phyloP scores from a whole-genome alignment of 2,329 filamentous ascomycete species.

The Calonectria pseudoreteaudii region DNA sequence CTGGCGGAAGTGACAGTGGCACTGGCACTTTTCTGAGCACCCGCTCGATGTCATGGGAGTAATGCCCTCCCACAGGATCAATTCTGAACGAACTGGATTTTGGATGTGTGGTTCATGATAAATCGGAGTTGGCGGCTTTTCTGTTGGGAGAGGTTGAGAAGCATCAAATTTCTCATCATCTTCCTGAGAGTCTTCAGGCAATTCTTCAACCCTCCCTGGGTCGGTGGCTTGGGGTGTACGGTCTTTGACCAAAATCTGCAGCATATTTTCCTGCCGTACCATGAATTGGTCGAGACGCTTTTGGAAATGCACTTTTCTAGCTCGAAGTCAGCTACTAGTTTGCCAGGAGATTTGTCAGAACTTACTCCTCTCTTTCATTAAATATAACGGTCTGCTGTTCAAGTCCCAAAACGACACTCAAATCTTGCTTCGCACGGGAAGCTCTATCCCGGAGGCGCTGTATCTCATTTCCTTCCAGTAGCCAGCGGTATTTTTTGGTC shows the following conservation, averaged over 20 bases:
- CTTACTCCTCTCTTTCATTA: background rate
- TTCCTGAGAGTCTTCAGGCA: background rate
- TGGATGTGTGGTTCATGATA: background rate
- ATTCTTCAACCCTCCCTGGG: background rate
- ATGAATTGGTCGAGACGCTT: background rate
- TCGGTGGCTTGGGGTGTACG: background rate
- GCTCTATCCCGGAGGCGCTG: background rate
- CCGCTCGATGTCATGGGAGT: background rate
- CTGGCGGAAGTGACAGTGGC: background rate
- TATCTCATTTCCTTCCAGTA: background rate
- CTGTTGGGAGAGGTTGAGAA: no score
- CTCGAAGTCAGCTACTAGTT: background rate
- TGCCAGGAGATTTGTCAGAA: background rate
- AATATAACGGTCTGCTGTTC: background rate
- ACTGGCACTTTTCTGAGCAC: background rate
- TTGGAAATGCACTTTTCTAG: background rate
- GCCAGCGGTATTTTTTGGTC: constrained; percentile 2
- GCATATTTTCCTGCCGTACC: background rate
- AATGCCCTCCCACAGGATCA: background rate
- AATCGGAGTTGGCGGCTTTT: background rate
- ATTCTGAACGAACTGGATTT: background rate
- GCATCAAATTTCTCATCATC: background rate
- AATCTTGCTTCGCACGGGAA: background rate
- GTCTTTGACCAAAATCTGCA: background rate
- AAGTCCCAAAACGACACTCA: background rate